Evolutionary conservation across 208 protist genomes (phyloP), one percentile per base, ranked within the genome.

Genomic region (Acanthamoeba triangularis): DNA sequence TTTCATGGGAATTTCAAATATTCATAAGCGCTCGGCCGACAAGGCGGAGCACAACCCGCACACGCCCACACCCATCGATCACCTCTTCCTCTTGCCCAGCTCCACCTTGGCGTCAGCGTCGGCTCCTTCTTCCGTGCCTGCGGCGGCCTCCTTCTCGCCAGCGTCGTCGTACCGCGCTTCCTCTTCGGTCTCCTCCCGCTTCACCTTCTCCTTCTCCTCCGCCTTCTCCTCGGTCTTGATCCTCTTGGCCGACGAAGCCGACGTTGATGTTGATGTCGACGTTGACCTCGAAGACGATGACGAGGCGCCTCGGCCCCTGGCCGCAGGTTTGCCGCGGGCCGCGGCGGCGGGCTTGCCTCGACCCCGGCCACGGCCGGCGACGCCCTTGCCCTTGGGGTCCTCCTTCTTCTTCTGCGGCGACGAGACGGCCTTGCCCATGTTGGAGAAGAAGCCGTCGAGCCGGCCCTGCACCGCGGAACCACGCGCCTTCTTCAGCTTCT

Each of bases 361-460:
- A 30, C 69, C 69, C 25, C 69, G 69, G 69, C 69, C 69, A 16
- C 69, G 69, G 33, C 30, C 69, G 33, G 35, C 69, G 11, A 44
- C 25, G 33, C 30, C 69, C 69, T 78, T 78, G 69, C 30, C 69
- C 69, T 78, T 78, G 69, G 69, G 33, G 33, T 78, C 69, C 33
- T 78, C 69, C 69, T 78, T 78, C 69, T 78, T 78, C 69, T 78
- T 78, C 35, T 78, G 69, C 69, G 69, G 69, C 69, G 69, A 78
- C 16, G 69, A 78, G 16, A 33, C 25, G 33, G 20, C 69, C 18
- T 20, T 44, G 69, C 69, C 69, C 69, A 78, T 20, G 69, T 41
- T 33, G 33, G 69, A 13, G 78, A 98, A 98, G 95, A 98, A 98
- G 44, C 20, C 61, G 59, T 98, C 97, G 25, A 98, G 90, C 61